These are phyloP conservation scores for Diaporthe vaccinii DNA, from an alignment of 2,329 filamentous ascomycete genomes.

Conservation along the genomic window DNA sequence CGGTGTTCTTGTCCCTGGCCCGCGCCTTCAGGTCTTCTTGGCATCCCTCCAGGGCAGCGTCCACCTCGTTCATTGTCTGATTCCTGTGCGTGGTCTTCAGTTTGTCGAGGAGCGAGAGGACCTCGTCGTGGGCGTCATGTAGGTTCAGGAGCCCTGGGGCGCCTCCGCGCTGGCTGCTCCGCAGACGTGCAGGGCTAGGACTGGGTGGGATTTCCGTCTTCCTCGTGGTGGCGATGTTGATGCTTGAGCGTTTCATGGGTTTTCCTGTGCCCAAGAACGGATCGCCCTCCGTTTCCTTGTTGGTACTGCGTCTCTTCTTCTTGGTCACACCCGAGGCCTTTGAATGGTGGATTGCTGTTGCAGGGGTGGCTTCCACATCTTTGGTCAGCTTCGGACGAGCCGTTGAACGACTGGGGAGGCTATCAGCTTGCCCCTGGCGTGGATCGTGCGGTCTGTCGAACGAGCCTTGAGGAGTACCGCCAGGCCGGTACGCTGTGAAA, in stretches of 20 bases:
- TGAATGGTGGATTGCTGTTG: neutral
- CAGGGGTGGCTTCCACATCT: neutral
- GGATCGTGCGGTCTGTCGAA: neutral
- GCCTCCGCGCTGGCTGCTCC: neutral
- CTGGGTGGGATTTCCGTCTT: neutral
- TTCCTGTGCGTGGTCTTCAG: neutral
- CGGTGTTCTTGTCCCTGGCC: slow-evolving; percentile 4
- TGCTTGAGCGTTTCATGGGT: neutral
- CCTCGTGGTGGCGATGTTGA: neutral
- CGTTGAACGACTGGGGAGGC: too few species aligned
- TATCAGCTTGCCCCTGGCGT: too few species aligned
- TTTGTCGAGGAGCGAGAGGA: neutral
- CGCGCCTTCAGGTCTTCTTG: slow-evolving; percentile 7
- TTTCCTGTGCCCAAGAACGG: neutral
- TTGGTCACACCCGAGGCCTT: neutral
- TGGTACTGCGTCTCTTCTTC: neutral
- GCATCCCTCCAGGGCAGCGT: neutral
- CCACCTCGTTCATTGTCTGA: neutral
- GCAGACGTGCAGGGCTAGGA: neutral
- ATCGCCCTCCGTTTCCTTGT: neutral
- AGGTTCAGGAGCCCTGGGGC: neutral
- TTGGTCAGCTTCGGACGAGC: neutral
- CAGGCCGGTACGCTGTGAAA: neutral
- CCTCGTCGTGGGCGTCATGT: neutral
- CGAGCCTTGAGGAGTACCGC: neutral